A percentile compares a stretch with the other conserved stretches of the same genome.
phyloP scores from a whole-genome alignment of 495 filamentous ascomycete species.

The Neurospora sp. region DNA sequence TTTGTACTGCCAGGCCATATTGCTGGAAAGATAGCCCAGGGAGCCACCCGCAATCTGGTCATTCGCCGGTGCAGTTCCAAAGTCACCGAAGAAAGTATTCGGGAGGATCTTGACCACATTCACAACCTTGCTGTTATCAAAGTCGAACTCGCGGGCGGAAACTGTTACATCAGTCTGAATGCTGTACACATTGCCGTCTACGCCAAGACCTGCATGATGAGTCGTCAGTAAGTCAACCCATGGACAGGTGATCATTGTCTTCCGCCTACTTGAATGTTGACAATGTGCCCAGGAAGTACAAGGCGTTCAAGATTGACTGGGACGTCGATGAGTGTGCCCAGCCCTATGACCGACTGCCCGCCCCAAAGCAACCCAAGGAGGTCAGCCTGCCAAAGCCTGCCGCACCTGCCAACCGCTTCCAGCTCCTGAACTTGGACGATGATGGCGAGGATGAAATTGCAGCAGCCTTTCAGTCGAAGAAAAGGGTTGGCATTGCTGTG shows the following conservation, averaged over 20 bases:
- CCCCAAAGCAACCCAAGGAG: conserved; percentile 22
- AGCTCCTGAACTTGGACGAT: conserved; percentile 45
- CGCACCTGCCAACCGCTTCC: conserved; percentile 50
- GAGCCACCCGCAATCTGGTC: conserved; percentile 72
- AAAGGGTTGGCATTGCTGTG: conserved; percentile 14
- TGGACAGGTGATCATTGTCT: background rate
- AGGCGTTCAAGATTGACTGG: conserved; percentile 62
- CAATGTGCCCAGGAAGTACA: conserved; percentile 44
- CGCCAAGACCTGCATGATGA: conserved; percentile 72
- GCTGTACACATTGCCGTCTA: conserved; percentile 69
- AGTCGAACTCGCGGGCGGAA: conserved; percentile 45
- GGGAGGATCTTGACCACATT: conserved; percentile 73
- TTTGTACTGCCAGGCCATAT: conserved; percentile 59
- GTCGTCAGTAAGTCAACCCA: conserved; percentile 35
- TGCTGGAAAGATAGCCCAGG: conserved; percentile 52
- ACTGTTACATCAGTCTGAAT: conserved; percentile 62
- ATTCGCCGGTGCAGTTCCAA: conserved; percentile 46
- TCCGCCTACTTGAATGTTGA: conserved; percentile 4
- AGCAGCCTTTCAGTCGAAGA: conserved; percentile 16
- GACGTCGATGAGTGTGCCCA: conserved; percentile 65
- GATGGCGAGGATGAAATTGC: conserved; percentile 22
- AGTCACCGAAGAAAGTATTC: conserved; percentile 55
- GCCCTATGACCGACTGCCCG: conserved; percentile 30
- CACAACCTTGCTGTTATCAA: conserved; percentile 65
- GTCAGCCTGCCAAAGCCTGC: conserved; percentile 20